Evolutionary conservation across 495 filamentous ascomycete genomes (phyloP).

Genomic region (Tuber brumale): DNA sequence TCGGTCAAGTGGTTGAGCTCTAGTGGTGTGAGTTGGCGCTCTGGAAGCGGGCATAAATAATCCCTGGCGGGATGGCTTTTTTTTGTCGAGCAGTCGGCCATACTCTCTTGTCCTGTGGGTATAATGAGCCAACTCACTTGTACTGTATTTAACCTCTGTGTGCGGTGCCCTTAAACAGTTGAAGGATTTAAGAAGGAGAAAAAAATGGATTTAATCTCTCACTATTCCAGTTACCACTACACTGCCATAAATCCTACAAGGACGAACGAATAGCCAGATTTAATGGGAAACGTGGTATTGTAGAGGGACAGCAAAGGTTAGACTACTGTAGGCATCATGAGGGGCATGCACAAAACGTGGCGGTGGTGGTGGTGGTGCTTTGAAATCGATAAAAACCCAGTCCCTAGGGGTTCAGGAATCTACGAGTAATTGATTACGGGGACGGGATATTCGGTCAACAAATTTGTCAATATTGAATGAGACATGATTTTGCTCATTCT

Average conservation of each 20-base stretch:
- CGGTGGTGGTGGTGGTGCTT: background rate
- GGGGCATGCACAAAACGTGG: background rate
- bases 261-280: background rate
- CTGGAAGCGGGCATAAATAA: background rate
- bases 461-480: background rate
- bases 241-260: background rate
- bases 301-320: background rate
- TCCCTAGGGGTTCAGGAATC: background rate
- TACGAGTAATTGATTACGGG: background rate
- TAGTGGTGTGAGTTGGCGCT: slow-evolving; percentile 2
- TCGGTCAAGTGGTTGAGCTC: background rate
- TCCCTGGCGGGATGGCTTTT: background rate
- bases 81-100: background rate
- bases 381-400: background rate
- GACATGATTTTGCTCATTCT: background rate
- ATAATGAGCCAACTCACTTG: background rate
- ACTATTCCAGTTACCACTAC: background rate
- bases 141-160: background rate
- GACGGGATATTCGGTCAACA: background rate
- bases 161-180: background rate
- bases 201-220: background rate
- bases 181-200: background rate
- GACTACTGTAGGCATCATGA: background rate
- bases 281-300: background rate
- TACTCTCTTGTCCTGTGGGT: background rate